phyloP scores from a whole-genome alignment of 192 early-diverging fungal genomes.

The Phycomyces nitens region DNA sequence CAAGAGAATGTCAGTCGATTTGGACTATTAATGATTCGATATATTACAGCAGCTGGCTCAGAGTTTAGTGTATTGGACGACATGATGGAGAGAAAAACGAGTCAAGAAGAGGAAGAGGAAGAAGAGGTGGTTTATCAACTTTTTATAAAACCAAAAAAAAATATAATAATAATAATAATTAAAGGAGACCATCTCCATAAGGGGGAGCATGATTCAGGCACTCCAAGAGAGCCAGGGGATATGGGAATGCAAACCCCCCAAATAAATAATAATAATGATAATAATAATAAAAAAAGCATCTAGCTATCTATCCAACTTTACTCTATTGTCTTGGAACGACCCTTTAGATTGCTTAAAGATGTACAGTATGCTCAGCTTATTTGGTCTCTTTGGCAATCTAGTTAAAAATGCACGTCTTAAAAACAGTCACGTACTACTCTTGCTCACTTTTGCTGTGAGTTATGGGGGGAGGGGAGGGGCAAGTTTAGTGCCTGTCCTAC shows the following conservation, averaged over 20 bases:
- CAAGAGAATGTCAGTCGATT: too few relatives aligned
- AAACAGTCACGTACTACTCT: neutral
- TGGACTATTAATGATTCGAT: too few relatives aligned
- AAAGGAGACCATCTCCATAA: constrained; percentile 1
- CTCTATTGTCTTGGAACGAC: too few relatives aligned
- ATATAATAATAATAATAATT: too few relatives aligned
- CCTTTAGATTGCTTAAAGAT: neutral
- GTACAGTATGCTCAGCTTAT: too few relatives aligned
- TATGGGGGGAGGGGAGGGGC: too few relatives aligned
- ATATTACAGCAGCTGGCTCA: constrained; percentile 20
- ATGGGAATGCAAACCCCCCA: too few relatives aligned
- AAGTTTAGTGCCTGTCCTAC: too few relatives aligned
- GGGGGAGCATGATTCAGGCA: neutral
- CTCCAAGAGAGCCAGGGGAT: too few relatives aligned
- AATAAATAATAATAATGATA: neutral
- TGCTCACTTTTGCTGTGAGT: too few relatives aligned
- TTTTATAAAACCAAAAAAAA: constrained; percentile 1
- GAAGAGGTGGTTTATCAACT: neutral
- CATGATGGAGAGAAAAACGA: constrained; percentile 11
- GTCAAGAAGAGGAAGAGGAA: constrained; percentile 7
- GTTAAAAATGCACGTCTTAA: neutral
- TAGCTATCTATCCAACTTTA: too few relatives aligned
- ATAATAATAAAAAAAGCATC: neutral
- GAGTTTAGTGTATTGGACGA: constrained; percentile 12
- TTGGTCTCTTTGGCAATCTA: neutral